Evolutionary conservation across 306 rosid genomes (phyloP).

Genomic region (Cicer bijugum): DNA sequence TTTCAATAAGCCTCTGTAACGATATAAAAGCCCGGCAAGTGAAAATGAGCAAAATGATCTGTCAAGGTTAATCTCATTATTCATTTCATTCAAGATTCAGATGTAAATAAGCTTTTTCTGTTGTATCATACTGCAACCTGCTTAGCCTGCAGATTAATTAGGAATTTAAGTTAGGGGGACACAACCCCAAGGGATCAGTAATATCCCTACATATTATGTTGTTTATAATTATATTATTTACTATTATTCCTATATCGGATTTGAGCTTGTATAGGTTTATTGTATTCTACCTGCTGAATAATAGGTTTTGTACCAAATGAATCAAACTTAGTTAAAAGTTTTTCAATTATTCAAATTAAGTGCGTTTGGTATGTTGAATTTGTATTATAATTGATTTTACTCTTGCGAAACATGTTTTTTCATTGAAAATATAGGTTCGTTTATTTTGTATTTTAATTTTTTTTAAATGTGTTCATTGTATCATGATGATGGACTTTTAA

Average conservation of each 20-base stretch:
- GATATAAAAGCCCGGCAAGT: slow-evolving; percentile 40
- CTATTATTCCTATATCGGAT: slow-evolving; percentile 25
- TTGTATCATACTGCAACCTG: slow-evolving; percentile 49
- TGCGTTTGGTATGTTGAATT: background rate
- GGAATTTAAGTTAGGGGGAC: slow-evolving; percentile 46
- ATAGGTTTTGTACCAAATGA: slow-evolving; percentile 36
- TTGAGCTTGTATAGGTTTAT: slow-evolving; percentile 43
- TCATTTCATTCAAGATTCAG: slow-evolving; percentile 43
- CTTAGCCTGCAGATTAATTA: slow-evolving; percentile 45
- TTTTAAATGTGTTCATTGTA: too few species aligned
- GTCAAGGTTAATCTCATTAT: slow-evolving; percentile 44
- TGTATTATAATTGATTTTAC: background rate
- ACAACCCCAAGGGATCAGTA: slow-evolving; percentile 44
- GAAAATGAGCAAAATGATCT: slow-evolving; percentile 50
- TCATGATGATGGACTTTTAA: too few species aligned
- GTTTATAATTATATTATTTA: slow-evolving; percentile 18
- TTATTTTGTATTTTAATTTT: too few species aligned
- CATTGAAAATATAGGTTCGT: background rate
- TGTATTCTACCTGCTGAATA: slow-evolving; percentile 41
- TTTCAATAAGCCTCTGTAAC: slow-evolving; percentile 45
- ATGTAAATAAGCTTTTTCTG: slow-evolving; percentile 49
- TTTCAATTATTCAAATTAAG: background rate
- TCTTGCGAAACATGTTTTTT: background rate
- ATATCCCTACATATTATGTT: slow-evolving; percentile 33
- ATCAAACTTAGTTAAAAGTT: slow-evolving; percentile 35